These are phyloP conservation scores for sorghum (Sorghum bicolor) DNA, from an alignment of 176 grass and related monocot species.

Conservation along the genomic window Sorghum_bicolor_NCBIv3 NC_012878.2:58076501-58077000, in stretches of 20 bases:
- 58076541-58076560: neutral
- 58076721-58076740: conserved; percentile 32
- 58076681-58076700: neutral
- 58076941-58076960: neutral
- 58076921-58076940: conserved; percentile 17
- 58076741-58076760: conserved; percentile 82
- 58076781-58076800: conserved; percentile 94
- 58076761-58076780: conserved; percentile 77
- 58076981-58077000: conserved; percentile 27
- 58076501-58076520: conserved; percentile 16
- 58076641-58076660: conserved; percentile 26
- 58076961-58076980: neutral
- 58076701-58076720: conserved; percentile 23
- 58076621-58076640: conserved; percentile 33
- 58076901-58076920: conserved; percentile 81
- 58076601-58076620: conserved; percentile 23
- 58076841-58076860: conserved; percentile 79
- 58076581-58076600: neutral
- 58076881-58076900: conserved; percentile 59
- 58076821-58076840: conserved; percentile 49
- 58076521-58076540: conserved; percentile 18
- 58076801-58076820: conserved; percentile 80
- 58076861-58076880: conserved; percentile 63
- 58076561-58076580: conserved; percentile 10
- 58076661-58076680: neutral